These are phyloP conservation scores for Clarireedia hainanense DNA, from an alignment of 2,329 filamentous ascomycete genomes.

Conservation along the genomic window DNA sequence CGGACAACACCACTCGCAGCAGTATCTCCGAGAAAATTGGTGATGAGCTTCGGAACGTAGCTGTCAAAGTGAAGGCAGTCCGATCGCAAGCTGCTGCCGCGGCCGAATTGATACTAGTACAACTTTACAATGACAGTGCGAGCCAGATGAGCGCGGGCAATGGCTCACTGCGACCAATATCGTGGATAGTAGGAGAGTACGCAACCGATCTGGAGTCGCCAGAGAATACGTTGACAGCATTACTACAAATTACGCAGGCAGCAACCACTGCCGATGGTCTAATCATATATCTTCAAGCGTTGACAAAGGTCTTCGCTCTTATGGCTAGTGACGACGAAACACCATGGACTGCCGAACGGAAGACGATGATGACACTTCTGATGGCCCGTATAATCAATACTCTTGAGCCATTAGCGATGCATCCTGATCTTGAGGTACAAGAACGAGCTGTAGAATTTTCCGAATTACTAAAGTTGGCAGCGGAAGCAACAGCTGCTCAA, in stretches of 20 bases:
- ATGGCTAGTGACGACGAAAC: constrained; percentile 58
- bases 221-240: constrained; percentile 62
- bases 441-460: constrained; percentile 89
- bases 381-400: constrained; percentile 77
- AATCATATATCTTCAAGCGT: constrained; percentile 74
- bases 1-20: constrained; percentile 17
- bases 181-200: constrained; percentile 88
- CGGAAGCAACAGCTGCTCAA: constrained; percentile 69
- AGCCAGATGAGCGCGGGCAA: constrained; percentile 48
- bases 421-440: constrained; percentile 89
- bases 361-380: constrained; percentile 66
- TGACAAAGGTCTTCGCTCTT: constrained; percentile 74
- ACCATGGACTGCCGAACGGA: constrained; percentile 65
- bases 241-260: constrained; percentile 58
- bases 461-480: constrained; percentile 79
- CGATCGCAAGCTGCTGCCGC: constrained; percentile 73
- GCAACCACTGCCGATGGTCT: constrained; percentile 54
- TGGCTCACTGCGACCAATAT: constrained; percentile 65
- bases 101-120: constrained; percentile 65
- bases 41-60: constrained; percentile 78
- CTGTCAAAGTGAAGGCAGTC: constrained; percentile 83
- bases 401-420: constrained; percentile 68
- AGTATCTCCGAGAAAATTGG: constrained; percentile 65
- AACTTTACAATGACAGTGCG: constrained; percentile 45
- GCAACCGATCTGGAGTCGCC: constrained; percentile 62